A percentile compares a stretch with the other conserved stretches of the same genome.
Evolutionary conservation across 2,329 filamentous ascomycete genomes (phyloP).

Genomic region (Lizonia empirigonia): DNA sequence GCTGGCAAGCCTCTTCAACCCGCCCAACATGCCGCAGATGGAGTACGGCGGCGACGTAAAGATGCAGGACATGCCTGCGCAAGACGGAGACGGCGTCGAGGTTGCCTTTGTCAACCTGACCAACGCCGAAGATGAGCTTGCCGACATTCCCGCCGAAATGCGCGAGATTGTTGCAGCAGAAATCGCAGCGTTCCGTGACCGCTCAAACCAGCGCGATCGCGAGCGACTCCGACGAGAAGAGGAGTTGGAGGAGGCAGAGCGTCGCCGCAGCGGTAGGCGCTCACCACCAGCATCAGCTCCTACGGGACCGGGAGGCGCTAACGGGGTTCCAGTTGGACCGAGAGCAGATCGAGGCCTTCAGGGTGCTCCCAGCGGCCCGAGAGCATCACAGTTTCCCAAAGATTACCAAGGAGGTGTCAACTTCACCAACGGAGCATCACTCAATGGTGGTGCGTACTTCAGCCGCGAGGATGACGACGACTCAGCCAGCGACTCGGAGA

Average conservation of each 20-base stretch:
- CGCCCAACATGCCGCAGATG: conserved; percentile 47
- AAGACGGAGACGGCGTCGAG: conserved; percentile 70
- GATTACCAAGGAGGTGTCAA: conserved; percentile 78
- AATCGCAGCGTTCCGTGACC: conserved; percentile 91
- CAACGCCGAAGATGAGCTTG: conserved; percentile 81
- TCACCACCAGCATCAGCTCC: conserved; percentile 70
- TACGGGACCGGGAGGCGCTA: conserved; percentile 67
- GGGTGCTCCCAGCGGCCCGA: conserved; percentile 77
- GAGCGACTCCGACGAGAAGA: conserved; percentile 89
- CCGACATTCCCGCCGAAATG: conserved; percentile 96
- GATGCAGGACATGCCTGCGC: conserved; percentile 66
- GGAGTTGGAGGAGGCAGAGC: conserved; percentile 86
- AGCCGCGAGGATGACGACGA: conserved; percentile 83
- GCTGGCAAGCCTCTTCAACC: conserved; percentile 74
- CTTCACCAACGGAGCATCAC: conserved; percentile 80
- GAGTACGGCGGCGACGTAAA: conserved; percentile 70
- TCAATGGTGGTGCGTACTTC: conserved; percentile 61
- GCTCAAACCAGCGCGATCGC: conserved; percentile 84
- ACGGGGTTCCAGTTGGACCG: conserved; percentile 78
- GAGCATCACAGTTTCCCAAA: conserved; percentile 68
- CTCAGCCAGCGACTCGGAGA: conserved; percentile 83
- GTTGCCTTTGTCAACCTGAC: conserved; percentile 85
- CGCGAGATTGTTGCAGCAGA: conserved; percentile 92
- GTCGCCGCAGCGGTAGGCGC: conserved; percentile 71
- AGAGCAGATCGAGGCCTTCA: conserved; percentile 66